Conservation (phyloP, 441 rosid genomes). For the Eruca vesicaria region DNA sequence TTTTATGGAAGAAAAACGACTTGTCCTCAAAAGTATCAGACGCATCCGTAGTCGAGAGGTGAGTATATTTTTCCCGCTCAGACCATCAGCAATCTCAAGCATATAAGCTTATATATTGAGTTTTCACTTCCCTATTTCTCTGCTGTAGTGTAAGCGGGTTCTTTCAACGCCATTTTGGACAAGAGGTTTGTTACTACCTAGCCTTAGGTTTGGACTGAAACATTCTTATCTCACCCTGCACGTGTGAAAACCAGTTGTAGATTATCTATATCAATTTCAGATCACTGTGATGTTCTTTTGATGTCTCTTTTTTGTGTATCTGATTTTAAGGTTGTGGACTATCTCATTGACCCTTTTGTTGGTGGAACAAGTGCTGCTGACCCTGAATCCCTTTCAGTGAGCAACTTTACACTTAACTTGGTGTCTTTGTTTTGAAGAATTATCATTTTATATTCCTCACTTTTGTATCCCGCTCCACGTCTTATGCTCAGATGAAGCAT, state of each 20-base stretch:
- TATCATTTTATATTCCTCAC: not conserved
- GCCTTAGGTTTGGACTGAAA: constrained; percentile 4
- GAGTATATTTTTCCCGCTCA: not conserved
- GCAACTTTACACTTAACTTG: constrained; percentile 35
- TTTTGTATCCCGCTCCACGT: not conserved
- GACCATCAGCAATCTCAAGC: not conserved
- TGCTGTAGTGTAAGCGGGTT: constrained; percentile 78
- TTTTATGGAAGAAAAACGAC: constrained; percentile 74
- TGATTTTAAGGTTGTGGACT: constrained; percentile 82
- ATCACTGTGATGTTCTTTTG: constrained; percentile 10
- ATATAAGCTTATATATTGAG: constrained; percentile 1
- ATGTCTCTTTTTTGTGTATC: constrained; percentile 15
- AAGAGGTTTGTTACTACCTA: constrained; percentile 60
- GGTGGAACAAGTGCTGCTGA: constrained; percentile 93
- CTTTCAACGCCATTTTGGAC: constrained; percentile 92
- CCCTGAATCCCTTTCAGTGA: constrained; percentile 92
- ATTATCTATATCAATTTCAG: constrained; percentile 3
- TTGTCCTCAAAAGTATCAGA: constrained; percentile 42
- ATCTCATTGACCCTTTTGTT: constrained; percentile 89
- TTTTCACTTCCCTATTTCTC: constrained; percentile 28
- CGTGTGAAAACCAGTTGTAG: constrained; percentile 13
- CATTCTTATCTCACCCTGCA: constrained; percentile 7
- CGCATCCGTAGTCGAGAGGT: constrained; percentile 63
- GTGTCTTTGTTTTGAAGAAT: not conserved
- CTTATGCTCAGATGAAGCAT: constrained; percentile 42